A percentile compares a stretch with the other conserved stretches of the same genome.
Evolutionary conservation across 2,329 filamentous ascomycete genomes (phyloP).

Genomic region (Fusarium musae): DNA sequence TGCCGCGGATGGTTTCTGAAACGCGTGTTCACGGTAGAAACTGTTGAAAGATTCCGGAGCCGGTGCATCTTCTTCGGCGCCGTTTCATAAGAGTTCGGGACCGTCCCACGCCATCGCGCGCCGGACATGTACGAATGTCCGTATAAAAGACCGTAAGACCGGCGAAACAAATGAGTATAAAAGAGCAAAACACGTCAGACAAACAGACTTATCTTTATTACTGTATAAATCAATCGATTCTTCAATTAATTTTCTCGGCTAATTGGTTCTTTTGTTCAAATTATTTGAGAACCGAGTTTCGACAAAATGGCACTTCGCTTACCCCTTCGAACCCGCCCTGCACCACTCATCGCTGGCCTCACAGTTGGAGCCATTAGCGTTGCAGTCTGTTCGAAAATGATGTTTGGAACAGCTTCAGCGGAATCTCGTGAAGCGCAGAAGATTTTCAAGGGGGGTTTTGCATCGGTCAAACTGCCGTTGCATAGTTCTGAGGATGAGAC

Average conservation of each 20-base stretch:
- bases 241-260: fast-evolving
- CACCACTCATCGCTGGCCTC: slow-evolving; percentile 38
- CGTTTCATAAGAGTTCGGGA: not conserved
- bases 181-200: not conserved
- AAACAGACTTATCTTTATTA: too few species aligned
- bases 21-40: not conserved
- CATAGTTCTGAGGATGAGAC: slow-evolving; percentile 64
- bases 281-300: not conserved
- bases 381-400: slow-evolving; percentile 34
- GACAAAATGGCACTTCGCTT: slow-evolving; percentile 27
- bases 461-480: slow-evolving; percentile 60
- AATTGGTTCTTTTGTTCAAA: fast-evolving
- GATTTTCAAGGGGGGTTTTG: slow-evolving; percentile 51
- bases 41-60: not conserved
- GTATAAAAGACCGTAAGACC: slow-evolving; percentile 11
- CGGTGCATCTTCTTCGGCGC: not conserved
- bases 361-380: slow-evolving; percentile 31
- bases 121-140: slow-evolving; percentile 24
- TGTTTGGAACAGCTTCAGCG: slow-evolving; percentile 37
- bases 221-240: not conserved
- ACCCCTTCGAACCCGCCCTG: slow-evolving; percentile 31
- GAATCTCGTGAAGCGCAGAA: slow-evolving; percentile 29
- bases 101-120: not conserved
- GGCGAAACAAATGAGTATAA: not conserved
- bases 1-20: not conserved